Conservation (phyloP, 352 stramenopile genomes). For the Pythium oligandrum region DNA sequence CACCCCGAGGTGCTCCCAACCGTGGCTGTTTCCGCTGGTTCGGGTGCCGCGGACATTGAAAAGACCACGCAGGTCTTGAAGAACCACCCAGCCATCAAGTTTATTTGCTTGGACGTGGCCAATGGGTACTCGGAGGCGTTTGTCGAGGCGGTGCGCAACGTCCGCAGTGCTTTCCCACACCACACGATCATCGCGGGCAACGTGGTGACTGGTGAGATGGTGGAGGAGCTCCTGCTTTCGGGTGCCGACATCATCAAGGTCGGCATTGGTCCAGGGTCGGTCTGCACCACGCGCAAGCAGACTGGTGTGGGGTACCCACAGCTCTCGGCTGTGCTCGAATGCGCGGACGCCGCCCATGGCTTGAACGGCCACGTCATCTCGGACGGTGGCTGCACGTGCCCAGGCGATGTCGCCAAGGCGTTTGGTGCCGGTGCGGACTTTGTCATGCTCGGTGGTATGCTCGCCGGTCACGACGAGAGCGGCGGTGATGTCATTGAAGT, state of each 20-base stretch:
- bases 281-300: constrained; percentile 92
- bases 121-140: constrained; percentile 88
- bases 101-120: constrained; percentile 89
- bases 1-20: constrained; percentile 58
- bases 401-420: constrained; percentile 88
- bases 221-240: constrained; percentile 87
- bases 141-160: constrained; percentile 69
- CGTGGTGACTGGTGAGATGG: constrained; percentile 91
- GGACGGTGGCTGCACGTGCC: constrained; percentile 87
- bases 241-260: constrained; percentile 93
- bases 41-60: constrained; percentile 58
- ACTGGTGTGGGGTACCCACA: constrained; percentile 91
- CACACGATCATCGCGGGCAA: constrained; percentile 92
- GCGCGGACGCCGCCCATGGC: constrained; percentile 86
- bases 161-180: constrained; percentile 48
- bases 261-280: constrained; percentile 88
- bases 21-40: constrained; percentile 79
- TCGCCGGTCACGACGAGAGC: constrained; percentile 89
- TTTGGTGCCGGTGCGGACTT: constrained; percentile 91
- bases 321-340: constrained; percentile 89
- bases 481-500: constrained; percentile 79
- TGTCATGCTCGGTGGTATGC: constrained; percentile 92
- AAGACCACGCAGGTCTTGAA: constrained; percentile 61
- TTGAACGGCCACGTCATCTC: constrained; percentile 87
- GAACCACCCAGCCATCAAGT: constrained; percentile 55